A percentile compares a stretch with the other conserved stretches of the same genome.
These are phyloP conservation scores for Begonia loranthoides DNA, from an alignment of 306 rosid genomes.

Conservation along the genomic window DNA sequence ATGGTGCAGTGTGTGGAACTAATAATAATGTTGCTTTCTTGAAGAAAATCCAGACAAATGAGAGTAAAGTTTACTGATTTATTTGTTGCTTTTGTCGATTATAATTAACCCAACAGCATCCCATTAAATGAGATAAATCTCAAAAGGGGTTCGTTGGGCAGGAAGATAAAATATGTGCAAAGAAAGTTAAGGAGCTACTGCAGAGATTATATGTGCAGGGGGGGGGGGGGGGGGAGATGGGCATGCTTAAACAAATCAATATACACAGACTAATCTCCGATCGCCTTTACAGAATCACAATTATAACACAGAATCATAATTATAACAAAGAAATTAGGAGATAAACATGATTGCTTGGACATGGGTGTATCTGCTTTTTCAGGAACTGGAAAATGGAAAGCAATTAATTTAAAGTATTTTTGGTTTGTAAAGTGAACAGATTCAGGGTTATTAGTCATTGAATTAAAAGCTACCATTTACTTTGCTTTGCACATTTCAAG, in stretches of 20 bases:
- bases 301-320: background rate
- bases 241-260: conserved; percentile 11
- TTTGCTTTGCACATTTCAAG: conserved; percentile 43
- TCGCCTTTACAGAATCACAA: background rate
- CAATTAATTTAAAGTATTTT: no score
- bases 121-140: background rate
- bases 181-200: conserved; percentile 1
- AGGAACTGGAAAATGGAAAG: no score
- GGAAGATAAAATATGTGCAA: background rate
- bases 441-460: conserved; percentile 16
- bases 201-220: no score
- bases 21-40: no score
- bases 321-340: background rate
- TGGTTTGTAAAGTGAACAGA: no score
- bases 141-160: background rate
- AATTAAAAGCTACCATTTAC: conserved; percentile 30
- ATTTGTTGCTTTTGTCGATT: background rate
- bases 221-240: no score
- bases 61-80: no score
- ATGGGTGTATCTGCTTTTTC: background rate
- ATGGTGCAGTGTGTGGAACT: no score
- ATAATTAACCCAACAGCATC: conserved; percentile 5
- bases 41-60: no score
- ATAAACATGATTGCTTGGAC: conserved; percentile 1
- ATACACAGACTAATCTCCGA: conserved; percentile 9